Conservation (phyloP, 2,329 filamentous ascomycete species). For the Calcarisporium arbuscula region DNA sequence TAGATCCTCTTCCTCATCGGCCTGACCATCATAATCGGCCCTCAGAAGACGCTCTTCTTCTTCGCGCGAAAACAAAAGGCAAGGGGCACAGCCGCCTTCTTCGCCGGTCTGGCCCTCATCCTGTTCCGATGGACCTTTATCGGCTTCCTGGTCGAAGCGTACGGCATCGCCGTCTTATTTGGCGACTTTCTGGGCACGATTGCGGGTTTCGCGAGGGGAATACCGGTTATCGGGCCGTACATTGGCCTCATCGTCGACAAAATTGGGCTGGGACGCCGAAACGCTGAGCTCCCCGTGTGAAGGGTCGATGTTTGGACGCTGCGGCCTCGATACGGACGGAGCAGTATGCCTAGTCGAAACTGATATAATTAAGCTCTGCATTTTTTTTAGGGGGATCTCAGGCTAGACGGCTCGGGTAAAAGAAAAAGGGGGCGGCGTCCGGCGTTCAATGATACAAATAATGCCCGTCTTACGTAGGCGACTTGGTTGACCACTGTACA, state of each 20-base stretch:
- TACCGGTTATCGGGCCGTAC: slow-evolving; percentile 82
- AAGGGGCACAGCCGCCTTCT: slow-evolving; percentile 85
- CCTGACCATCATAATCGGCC: slow-evolving; percentile 90
- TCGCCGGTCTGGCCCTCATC: slow-evolving; percentile 75
- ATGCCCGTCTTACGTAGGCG: too few relatives aligned
- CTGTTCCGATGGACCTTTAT: slow-evolving; percentile 84
- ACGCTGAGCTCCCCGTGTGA: slow-evolving; percentile 73
- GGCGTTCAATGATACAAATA: too few relatives aligned
- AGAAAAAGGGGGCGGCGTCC: too few relatives aligned
- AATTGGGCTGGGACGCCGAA: slow-evolving; percentile 61
- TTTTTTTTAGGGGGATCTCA: too few relatives aligned
- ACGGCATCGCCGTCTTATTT: slow-evolving; percentile 89
- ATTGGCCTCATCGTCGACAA: slow-evolving; percentile 70
- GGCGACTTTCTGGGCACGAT: slow-evolving; percentile 95
- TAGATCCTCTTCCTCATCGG: slow-evolving; percentile 97
- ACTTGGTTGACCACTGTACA: too few relatives aligned
- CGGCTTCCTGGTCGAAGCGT: slow-evolving; percentile 84
- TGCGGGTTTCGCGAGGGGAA: slow-evolving; percentile 74
- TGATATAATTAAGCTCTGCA: too few relatives aligned
- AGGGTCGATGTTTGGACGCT: not conserved
- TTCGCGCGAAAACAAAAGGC: slow-evolving; percentile 91
- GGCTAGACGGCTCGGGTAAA: too few relatives aligned
- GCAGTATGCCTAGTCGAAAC: too few relatives aligned
- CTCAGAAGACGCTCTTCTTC: slow-evolving; percentile 85
- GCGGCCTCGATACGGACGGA: not conserved